Percentiles rank a stretch among this genome's conserved stretches.
phyloP scores from a whole-genome alignment of 2,329 filamentous ascomycete species.

The Cercospora sp. region DNA sequence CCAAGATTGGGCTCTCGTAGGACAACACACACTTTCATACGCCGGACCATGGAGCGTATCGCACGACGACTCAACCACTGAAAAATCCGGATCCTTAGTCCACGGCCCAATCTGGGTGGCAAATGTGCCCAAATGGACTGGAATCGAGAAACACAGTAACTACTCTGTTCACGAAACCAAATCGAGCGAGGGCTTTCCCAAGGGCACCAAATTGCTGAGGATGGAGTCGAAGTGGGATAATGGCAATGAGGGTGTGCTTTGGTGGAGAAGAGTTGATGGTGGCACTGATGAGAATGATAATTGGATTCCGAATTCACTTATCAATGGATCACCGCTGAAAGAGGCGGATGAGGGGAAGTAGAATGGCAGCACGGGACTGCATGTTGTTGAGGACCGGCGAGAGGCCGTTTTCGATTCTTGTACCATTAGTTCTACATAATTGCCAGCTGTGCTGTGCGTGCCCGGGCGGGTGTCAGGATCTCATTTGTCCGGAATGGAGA shows the following conservation, averaged over 20 bases:
- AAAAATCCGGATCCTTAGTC: constrained; percentile 4
- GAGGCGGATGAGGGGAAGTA: neutral
- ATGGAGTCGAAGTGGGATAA: constrained; percentile 4
- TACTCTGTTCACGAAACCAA: constrained; percentile 1
- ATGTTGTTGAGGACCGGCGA: neutral
- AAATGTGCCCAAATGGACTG: constrained; percentile 10
- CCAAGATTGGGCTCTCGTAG: constrained; percentile 11
- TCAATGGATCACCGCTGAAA: neutral
- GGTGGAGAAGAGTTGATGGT: constrained; percentile 7
- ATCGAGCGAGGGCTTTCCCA: neutral
- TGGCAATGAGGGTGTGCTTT: constrained; percentile 7
- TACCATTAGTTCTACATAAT: neutral
- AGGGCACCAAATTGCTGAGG: neutral
- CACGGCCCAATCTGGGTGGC: constrained; percentile 9
- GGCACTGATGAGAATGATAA: neutral
- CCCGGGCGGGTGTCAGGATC: neutral
- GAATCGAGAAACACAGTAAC: neutral
- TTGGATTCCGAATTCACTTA: neutral
- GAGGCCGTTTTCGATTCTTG: neutral
- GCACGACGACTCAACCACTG: neutral
- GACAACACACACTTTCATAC: constrained; percentile 7
- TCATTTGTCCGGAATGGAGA: too few species aligned
- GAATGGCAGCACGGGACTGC: neutral
- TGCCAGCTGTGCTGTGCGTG: neutral
- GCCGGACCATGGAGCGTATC: constrained; percentile 4